These are phyloP conservation scores for Pholiota conissans DNA, from an alignment of 768 basidiomycete species.

Conservation along the genomic window DNA sequence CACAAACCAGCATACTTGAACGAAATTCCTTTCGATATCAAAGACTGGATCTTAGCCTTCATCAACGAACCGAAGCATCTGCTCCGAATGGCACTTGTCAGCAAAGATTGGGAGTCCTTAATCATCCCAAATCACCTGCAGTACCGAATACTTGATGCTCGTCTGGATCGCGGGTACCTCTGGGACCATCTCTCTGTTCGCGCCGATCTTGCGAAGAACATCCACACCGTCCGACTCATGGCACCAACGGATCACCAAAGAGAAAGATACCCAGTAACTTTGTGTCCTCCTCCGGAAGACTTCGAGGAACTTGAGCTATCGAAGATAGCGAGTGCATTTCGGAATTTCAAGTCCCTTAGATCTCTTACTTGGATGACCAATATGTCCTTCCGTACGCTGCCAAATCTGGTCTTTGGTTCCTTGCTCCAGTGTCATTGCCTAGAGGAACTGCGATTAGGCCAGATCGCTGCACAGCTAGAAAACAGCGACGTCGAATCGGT, in stretches of 20 bases:
- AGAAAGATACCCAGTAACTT: neutral
- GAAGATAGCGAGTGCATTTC: slow-evolving; percentile 8
- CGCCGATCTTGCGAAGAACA: slow-evolving; percentile 21
- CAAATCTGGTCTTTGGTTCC: slow-evolving; percentile 6
- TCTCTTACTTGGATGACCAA: slow-evolving; percentile 11
- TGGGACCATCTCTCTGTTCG: slow-evolving; percentile 26
- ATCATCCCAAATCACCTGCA: slow-evolving; percentile 26
- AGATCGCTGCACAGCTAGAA: slow-evolving; percentile 1
- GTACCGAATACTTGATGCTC: slow-evolving; percentile 23
- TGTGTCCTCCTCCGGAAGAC: neutral
- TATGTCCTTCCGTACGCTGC: neutral
- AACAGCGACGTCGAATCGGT: slow-evolving; percentile 6
- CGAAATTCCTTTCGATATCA: slow-evolving; percentile 18
- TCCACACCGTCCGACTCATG: slow-evolving; percentile 16
- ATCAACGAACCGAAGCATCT: slow-evolving; percentile 14
- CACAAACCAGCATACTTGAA: neutral
- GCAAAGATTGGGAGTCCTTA: slow-evolving; percentile 15
- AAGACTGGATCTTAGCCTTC: slow-evolving; percentile 13
- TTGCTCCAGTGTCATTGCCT: slow-evolving; percentile 7
- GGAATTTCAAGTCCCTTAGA: slow-evolving; percentile 7
- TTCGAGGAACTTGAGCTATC: neutral
- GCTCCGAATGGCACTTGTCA: slow-evolving; percentile 12
- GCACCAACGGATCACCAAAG: neutral
- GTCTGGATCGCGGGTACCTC: slow-evolving; percentile 10
- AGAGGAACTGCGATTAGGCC: slow-evolving; percentile 10